These are phyloP conservation scores for Vaccinium darrowii DNA, from an alignment of 148 eudicot genomes.

Conservation along the genomic window DNA sequence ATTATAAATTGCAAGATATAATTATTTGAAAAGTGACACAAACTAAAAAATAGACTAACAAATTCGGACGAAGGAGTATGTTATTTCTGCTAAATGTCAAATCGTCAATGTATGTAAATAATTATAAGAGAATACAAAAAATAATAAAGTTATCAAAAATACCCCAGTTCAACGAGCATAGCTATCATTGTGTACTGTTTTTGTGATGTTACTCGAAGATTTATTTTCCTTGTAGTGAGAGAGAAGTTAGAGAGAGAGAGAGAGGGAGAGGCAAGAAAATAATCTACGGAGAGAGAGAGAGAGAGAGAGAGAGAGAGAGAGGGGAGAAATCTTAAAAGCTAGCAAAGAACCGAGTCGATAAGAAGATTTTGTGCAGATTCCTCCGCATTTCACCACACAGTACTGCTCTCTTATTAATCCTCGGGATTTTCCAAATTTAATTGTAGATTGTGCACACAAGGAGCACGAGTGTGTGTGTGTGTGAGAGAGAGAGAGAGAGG, in stretches of 20 bases:
- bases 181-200: too few species aligned
- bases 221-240: neutral
- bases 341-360: neutral
- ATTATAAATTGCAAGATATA: too few species aligned
- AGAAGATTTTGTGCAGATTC: constrained; percentile 8
- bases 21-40: too few species aligned
- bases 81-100: too few species aligned
- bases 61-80: too few species aligned
- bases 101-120: too few species aligned
- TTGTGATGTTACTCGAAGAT: neutral
- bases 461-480: neutral
- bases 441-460: neutral
- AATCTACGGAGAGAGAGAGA: neutral
- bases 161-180: too few species aligned
- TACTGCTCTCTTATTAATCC: neutral
- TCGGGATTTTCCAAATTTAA: neutral
- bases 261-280: neutral
- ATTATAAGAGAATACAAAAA: too few species aligned
- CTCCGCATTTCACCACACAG: neutral
- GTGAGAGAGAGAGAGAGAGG: constrained; percentile 3
- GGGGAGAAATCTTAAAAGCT: neutral
- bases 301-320: constrained; percentile 15
- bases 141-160: too few species aligned
- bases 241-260: neutral
- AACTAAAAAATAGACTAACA: too few species aligned